A percentile compares a stretch with the other conserved stretches of the same genome.
Conservation (phyloP, 164 flowering plant genomes). For the Warburgia ugandensis region DNA sequence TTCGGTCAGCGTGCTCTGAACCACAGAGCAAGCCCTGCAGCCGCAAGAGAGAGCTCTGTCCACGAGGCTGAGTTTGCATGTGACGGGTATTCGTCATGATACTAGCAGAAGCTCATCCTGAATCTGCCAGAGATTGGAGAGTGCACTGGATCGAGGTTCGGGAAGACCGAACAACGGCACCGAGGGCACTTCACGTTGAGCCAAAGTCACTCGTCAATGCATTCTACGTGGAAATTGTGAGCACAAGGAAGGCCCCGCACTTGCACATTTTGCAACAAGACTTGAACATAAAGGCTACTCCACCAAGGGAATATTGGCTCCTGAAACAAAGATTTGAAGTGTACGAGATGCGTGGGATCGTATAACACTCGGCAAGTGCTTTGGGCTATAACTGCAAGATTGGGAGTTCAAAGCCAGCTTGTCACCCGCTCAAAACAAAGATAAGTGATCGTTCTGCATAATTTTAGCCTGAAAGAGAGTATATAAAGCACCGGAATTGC, state of each 20-base stretch:
- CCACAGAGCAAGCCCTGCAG: constrained; percentile 70
- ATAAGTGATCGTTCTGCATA: no score
- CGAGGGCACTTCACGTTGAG: constrained; percentile 94
- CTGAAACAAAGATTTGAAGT: no score
- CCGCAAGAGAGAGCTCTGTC: constrained; percentile 67
- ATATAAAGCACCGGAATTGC: no score
- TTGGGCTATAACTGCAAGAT: no score
- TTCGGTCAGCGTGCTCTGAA: no score
- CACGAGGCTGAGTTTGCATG: constrained; percentile 45
- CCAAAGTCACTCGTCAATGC: constrained; percentile 97
- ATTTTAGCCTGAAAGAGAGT: no score
- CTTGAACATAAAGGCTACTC: no score
- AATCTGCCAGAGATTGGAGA: constrained; percentile 67
- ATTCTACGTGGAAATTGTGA: constrained; percentile 94
- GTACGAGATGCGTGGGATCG: no score
- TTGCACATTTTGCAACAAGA: constrained; percentile 32
- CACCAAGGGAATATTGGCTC: no score
- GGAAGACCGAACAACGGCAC: constrained; percentile 92
- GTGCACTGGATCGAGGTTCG: constrained; percentile 91
- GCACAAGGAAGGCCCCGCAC: constrained; percentile 99
- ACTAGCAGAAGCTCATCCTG: constrained; percentile 47
- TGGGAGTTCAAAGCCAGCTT: no score
- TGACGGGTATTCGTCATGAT: constrained; percentile 42
- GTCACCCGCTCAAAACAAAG: no score
- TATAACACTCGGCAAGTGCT: no score